phyloP scores from a whole-genome alignment of 2,329 filamentous ascomycete species.

The Xylogone sp. region DNA sequence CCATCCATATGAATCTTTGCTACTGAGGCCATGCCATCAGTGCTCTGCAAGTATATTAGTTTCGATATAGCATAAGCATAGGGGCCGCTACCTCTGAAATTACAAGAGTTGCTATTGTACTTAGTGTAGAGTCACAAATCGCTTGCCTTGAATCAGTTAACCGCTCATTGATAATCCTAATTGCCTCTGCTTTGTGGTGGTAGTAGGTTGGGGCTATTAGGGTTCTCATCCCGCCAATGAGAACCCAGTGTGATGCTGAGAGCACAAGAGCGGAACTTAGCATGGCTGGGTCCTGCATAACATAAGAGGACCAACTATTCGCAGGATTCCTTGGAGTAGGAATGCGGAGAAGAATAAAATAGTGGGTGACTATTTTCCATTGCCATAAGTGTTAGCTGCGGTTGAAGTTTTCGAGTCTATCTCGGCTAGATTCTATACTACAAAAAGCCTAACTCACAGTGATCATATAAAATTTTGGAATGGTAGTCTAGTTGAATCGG shows the following conservation, averaged over 20 bases:
- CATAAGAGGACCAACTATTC: conserved; percentile 2
- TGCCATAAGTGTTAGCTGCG: not conserved
- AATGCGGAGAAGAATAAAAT: conserved; percentile 3
- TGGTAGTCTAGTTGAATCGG: not conserved
- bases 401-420: not conserved
- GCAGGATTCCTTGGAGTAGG: not conserved
- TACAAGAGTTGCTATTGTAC: conserved; percentile 4
- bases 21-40: not conserved
- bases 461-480: not conserved
- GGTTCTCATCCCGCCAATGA: not conserved
- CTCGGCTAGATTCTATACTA: not conserved
- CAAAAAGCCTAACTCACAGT: conserved; percentile 1
- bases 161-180: conserved; percentile 9
- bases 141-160: conserved; percentile 1
- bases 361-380: conserved; percentile 4
- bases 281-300: conserved; percentile 3
- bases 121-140: conserved; percentile 5
- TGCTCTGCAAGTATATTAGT: not conserved
- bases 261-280: conserved; percentile 6
- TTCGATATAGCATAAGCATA: not conserved
- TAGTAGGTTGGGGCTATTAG: conserved; percentile 3
- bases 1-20: not conserved
- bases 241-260: conserved; percentile 4
- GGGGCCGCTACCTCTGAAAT: conserved; percentile 5
- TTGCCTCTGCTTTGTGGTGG: conserved; percentile 8